Base-by-base conservation (phyloP, 1,284 basidiomycete genomes). In the Afroboletus lepidellus region DNA sequence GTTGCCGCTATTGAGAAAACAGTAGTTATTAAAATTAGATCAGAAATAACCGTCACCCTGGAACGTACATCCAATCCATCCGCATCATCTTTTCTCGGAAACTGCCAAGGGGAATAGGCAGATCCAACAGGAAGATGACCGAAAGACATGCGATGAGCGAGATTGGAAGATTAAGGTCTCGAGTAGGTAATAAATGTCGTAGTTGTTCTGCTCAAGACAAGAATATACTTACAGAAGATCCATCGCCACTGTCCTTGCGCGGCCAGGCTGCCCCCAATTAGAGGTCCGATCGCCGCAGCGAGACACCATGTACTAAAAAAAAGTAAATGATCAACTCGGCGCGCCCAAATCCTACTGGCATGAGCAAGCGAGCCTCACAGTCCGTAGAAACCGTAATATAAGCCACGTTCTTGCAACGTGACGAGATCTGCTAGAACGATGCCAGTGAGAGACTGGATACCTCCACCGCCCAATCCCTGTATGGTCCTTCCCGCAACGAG, bases 211-310 rank as follows among this genome's bases (percentile, higher is more conserved):
- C 15, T 8, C 38, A n/a, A 41, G 15, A 7, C 6, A n/a, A 11
- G 1, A 8, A 41, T 9, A n/a, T 9, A n/a, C 38, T 41, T 27
- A 42, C 41, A 42, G 41, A 42, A 42, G 30, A 42, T 3, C 41
- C 41, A 42, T 27, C 74, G 60, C 74, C 74, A 76, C 38, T 67
- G 58, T 9, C 69, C 66, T 5, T 57, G 58, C 20, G 65, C 57
- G 4, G 68, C 67, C 5, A 76, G 67, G 9, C 62, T 64, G 3
- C 75, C 75, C 2, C 71, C 74, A 6, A 75, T 56, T 0, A 73
- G 57, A 12, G 73, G 67, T 0, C 67, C 66, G 23, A 72, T 56
- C 18, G 67, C 54, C 13, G 53, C 56, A 3, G 56, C 57, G 23
- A 59, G 23, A 41, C 52, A 48, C 58, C 58, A 60, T 3, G 33